Evolutionary conservation across 257 asterid species (phyloP), one percentile per base, ranked within the genome.

Genomic region (Penstemon barbatus): DNA sequence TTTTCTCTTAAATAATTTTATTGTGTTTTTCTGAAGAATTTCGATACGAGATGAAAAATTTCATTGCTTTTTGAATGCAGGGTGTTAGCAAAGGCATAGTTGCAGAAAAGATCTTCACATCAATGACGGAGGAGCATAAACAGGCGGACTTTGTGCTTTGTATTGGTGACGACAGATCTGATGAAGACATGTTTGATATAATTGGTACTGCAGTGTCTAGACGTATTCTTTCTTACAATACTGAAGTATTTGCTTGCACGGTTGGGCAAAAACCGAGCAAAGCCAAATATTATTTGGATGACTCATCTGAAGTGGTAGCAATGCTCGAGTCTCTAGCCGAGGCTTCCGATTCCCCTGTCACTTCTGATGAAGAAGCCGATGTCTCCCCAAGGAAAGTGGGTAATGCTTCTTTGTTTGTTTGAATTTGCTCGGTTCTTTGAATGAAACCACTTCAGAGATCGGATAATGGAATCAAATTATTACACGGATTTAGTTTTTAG

Each of bases 221-320:
- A 61, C 72, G 67, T 42, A 57, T 86, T 66, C 81, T 90, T 61
- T 78, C 95, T 51, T 72, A 71, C 80, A 82, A 84, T 36, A 72
- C 93, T 42, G 83, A 81, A 72, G 97, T 90, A 18, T 90, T 85
- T 81, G 93, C 86, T 12, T 90, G 97, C 83, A 90, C 97, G 9
- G 95, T 87, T 11, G 97, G 95, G 19, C 97, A 87, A 76, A 90
- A 90, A 79, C 97, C 97, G 5, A 90, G 97, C 69, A 87, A 90
- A 83, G 95, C 95, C 8, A 90, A 87, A 80, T 87, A 90, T 71
- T 90, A 87, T 78, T 77, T 90, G 82, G 97, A 90, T 40, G 97
- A 90, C 75, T 73, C 95, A 8, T 77, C 92, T 7, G 93, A 90
- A 77, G 97, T 87, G 53, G 80, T 85, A 49, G 74, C 75, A 53